These are phyloP conservation scores for Athelia psychrophila DNA, from an alignment of 1,284 basidiomycete species.

Conservation along the genomic window DNA sequence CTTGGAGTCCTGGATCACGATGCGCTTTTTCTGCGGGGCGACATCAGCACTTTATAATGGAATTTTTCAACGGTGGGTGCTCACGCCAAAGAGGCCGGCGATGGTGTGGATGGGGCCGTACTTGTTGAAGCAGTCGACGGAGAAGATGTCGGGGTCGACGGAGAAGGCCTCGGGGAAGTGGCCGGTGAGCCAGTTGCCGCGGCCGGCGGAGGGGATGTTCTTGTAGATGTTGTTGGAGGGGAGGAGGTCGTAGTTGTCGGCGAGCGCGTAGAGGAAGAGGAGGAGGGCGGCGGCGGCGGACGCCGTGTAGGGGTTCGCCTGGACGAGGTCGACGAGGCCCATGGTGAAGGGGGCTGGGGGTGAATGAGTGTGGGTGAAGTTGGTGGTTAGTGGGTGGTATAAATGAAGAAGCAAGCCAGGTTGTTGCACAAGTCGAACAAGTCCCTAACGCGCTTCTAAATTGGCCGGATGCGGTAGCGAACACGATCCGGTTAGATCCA, in stretches of 20 bases:
- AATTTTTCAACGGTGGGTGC: not conserved
- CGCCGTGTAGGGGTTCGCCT: no score
- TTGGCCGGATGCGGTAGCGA: no score
- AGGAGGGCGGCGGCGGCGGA: no score
- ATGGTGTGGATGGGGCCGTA: not conserved
- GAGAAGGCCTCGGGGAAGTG: not conserved
- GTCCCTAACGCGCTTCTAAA: no score
- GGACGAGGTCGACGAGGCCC: no score
- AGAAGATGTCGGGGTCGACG: not conserved
- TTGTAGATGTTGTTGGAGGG: not conserved
- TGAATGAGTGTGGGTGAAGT: no score
- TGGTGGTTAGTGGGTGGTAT: no score
- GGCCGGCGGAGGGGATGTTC: not conserved
- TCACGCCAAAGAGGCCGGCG: not conserved
- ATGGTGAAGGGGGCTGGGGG: no score
- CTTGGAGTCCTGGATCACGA: not conserved
- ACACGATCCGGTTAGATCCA: no score
- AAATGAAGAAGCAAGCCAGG: no score
- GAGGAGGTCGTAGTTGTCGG: not conserved
- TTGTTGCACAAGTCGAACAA: no score
- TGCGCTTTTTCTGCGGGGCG: conserved; percentile 1
- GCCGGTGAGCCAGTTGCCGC: not conserved
- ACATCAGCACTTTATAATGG: no score
- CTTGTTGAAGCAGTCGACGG: not conserved
- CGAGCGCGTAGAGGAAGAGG: not conserved